These are phyloP conservation scores for Backusella macrospora DNA, from an alignment of 192 early-diverging fungal genomes.

Conservation along the genomic window DNA sequence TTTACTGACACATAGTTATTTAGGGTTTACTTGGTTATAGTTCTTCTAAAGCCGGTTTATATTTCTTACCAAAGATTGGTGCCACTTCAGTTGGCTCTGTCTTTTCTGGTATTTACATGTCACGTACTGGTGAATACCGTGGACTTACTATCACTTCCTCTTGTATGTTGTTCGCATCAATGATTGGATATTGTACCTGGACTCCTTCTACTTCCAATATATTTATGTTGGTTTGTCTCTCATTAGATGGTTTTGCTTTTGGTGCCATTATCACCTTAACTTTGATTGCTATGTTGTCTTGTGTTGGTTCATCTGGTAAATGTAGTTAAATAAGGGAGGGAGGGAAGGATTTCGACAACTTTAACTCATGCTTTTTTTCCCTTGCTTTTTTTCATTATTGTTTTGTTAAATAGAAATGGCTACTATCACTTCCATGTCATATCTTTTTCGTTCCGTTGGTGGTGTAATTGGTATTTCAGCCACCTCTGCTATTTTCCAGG, in stretches of 20 bases:
- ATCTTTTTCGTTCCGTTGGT: constrained; percentile 55
- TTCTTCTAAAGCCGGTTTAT: constrained; percentile 34
- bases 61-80: constrained; percentile 36
- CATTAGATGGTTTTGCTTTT: constrained; percentile 54
- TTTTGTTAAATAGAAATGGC: constrained; percentile 59
- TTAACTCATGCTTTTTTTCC: constrained; percentile 21
- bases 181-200: constrained; percentile 61
- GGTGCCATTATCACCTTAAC: constrained; percentile 56
- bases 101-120: constrained; percentile 37
- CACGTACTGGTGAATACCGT: constrained; percentile 39
- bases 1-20: background rate
- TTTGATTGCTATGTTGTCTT: constrained; percentile 54
- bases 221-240: constrained; percentile 51
- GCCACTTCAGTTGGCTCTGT: constrained; percentile 34
- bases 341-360: too few relatives aligned
- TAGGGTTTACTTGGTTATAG: constrained; percentile 33
- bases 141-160: constrained; percentile 43
- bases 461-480: constrained; percentile 61
- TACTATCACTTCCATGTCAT: constrained; percentile 51
- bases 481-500: constrained; percentile 49
- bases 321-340: constrained; percentile 35
- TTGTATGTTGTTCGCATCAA: constrained; percentile 56
- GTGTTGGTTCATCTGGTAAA: constrained; percentile 52
- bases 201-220: constrained; percentile 49
- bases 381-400: constrained; percentile 47